Base-by-base conservation (phyloP, 495 filamentous ascomycete species). In the Penicillium diatomitis region DNA sequence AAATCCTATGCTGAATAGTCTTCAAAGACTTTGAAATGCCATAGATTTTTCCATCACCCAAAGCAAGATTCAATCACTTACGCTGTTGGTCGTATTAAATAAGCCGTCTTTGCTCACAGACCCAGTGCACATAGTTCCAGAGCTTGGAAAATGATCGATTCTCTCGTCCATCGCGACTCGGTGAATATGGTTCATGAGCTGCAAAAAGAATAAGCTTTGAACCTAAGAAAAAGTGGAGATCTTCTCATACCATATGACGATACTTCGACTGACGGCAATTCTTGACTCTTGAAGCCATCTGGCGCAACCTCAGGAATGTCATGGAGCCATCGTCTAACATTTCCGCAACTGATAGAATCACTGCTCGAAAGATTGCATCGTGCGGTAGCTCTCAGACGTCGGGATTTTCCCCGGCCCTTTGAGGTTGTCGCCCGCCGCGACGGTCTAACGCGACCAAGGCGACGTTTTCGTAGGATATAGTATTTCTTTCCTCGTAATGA, bases 401-500 rank as follows among this genome's bases (percentile, higher is more conserved):
- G 38, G 38, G 38, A 39, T 39, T 40, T 40, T 40, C 38, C 38
- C 38, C 38, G 20, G 38, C 38, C 38, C 38, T 40, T 29, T 40
- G 38, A 40, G 38, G 38, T 40, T 1, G 38, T 40, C 38, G 31
- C 38, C 38, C 5, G 38, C 38, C 4, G 38, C 38, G 38, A 35
- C 8, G 44, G 28, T 47, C 44, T 47, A 28, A 38, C 44, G 12
- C 44, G 20, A 47, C 33, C 28, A 38, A n/a, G 11, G 34, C 44
- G 44, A 30, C 35, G 20, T 38, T 51, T 51, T 30, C 49, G 49
- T 30, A 51, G 10, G 37, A 51, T 51, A 41, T 51, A 38, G 20
- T 51, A 51, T 37, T 40, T 51, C 28, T 52, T 52, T 30, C 39
- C 50, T 38, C 50, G 50, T 44, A 52, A 11, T 20, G 50, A 52